These are phyloP conservation scores for Cyathus striatus DNA, from an alignment of 768 basidiomycete genomes.

Conservation along the genomic window DNA sequence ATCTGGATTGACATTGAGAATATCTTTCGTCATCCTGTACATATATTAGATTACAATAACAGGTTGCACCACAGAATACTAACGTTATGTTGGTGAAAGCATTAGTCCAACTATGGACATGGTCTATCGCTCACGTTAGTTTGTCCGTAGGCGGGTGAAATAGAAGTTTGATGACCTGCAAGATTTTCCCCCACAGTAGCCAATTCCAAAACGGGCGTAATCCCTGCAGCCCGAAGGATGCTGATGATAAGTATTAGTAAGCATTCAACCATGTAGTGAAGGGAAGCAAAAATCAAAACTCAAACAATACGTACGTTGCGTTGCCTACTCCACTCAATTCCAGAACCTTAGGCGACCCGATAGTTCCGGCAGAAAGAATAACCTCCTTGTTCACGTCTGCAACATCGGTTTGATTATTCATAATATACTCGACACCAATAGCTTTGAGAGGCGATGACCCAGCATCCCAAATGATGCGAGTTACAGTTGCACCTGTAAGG, in stretches of 20 bases:
- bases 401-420: slow-evolving; percentile 17
- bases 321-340: slow-evolving; percentile 28
- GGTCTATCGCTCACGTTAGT: slow-evolving; percentile 12
- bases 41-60: neutral
- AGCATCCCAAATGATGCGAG: slow-evolving; percentile 39
- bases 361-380: slow-evolving; percentile 42
- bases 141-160: neutral
- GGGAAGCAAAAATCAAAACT: neutral
- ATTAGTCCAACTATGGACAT: slow-evolving; percentile 28
- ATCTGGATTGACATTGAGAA: slow-evolving; percentile 13
- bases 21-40: slow-evolving; percentile 23
- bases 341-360: slow-evolving; percentile 28
- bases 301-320: slow-evolving; percentile 14
- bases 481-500: slow-evolving; percentile 50
- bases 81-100: slow-evolving; percentile 24
- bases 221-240: slow-evolving; percentile 38
- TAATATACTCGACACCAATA: slow-evolving; percentile 40
- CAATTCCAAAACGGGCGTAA: slow-evolving; percentile 33
- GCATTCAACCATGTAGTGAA: neutral
- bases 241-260: slow-evolving; percentile 7
- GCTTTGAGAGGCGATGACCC: slow-evolving; percentile 28
- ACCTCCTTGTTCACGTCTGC: slow-evolving; percentile 50
- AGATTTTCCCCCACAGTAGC: slow-evolving; percentile 45
- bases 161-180: slow-evolving; percentile 15
- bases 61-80: neutral